A percentile compares a stretch with the other conserved stretches of the same genome.
Evolutionary conservation across 805 yeast species (phyloP).

Genomic region (Barnettozyma vustinii): DNA sequence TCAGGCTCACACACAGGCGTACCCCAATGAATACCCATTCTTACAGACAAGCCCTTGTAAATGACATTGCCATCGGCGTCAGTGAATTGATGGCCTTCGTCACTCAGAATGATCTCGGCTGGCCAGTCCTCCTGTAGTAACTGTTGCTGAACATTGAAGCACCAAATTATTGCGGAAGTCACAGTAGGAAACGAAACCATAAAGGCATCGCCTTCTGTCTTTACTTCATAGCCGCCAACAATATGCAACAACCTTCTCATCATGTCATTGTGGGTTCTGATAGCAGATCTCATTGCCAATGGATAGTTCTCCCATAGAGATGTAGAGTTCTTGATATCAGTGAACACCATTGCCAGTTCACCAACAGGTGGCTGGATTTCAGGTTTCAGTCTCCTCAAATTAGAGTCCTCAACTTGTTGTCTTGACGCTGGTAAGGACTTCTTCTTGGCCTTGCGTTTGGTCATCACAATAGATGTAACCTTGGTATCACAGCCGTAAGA

Average conservation of each 20-base stretch:
- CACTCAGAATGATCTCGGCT: conserved; percentile 75
- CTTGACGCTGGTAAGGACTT: conserved; percentile 33
- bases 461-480: conserved; percentile 73
- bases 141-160: conserved; percentile 87
- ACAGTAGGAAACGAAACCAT: conserved; percentile 97
- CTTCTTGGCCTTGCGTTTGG: conserved; percentile 47
- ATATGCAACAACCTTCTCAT: conserved; percentile 92
- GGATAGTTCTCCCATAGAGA: conserved; percentile 90
- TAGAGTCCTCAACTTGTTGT: conserved; percentile 66
- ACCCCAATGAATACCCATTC: conserved; percentile 99
- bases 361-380: conserved; percentile 96
- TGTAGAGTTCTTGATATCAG: conserved; percentile 95
- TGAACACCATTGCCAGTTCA: conserved; percentile 90
- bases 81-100: conserved; percentile 75
- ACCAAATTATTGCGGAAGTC: conserved; percentile 87
- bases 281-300: conserved; percentile 93
- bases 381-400: conserved; percentile 74
- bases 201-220: conserved; percentile 98
- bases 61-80: conserved; percentile 55
- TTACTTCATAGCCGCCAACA: conserved; percentile 96
- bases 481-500: conserved; percentile 85
- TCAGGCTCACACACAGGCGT: conserved; percentile 93
- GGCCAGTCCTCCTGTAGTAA: conserved; percentile 92
- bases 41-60: conserved; percentile 85
- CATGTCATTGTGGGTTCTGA: conserved; percentile 85